Base-by-base conservation (phyloP, 1,284 basidiomycete genomes). In the Volvariella volvacea region DNA sequence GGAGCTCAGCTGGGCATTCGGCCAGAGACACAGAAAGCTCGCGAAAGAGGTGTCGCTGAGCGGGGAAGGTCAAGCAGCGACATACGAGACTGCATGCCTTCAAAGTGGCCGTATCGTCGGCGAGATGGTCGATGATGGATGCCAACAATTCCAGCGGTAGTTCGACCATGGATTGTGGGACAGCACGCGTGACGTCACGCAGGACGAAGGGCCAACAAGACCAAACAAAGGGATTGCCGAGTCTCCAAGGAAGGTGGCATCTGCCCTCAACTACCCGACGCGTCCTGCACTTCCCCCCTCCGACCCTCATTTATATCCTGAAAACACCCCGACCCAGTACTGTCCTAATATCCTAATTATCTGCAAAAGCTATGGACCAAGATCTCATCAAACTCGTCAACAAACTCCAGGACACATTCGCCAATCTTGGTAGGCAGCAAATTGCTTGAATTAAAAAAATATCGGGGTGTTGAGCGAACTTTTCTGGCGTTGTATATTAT, bases 381-480 rank as follows among this genome's bases (percentile, higher is more conserved):
- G 93, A 97, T 65, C 81, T 98, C 55, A 99, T 98, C 57, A 84
- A 87, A 55, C 80, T 97, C 19, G 95, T 98, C 43, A 98, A 98
- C 72, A 88, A 87, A 70, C 84, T 99, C 39, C 95, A 98, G 68
- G 87, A 89, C 55, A 89, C 86, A 44, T 90, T 89, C 67, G 77
- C 72, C 61, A 88, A 88, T 58, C 76, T 89, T 45, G 86, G 87
- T 86, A 49, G 52, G 81, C 70, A 42, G 39, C n/a, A 28, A 28
- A 28, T 28, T 28, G 12, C 12, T 42, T 38, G 32, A 45, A 44
- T 34, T 43, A 6, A 6, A 12, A 28, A 28, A 12, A 6, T 28
- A 28, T 12, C 6, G 12, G 25, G 12, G 12, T 28, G 25, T 12
- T 28, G 25, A 28, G 40, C 41, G 21, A 21, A 20, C 28, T 41